Percentiles rank a stretch among this genome's conserved stretches.
These are phyloP conservation scores for Cordia subcordata DNA, from an alignment of 257 asterid genomes.

Conservation along the genomic window DNA sequence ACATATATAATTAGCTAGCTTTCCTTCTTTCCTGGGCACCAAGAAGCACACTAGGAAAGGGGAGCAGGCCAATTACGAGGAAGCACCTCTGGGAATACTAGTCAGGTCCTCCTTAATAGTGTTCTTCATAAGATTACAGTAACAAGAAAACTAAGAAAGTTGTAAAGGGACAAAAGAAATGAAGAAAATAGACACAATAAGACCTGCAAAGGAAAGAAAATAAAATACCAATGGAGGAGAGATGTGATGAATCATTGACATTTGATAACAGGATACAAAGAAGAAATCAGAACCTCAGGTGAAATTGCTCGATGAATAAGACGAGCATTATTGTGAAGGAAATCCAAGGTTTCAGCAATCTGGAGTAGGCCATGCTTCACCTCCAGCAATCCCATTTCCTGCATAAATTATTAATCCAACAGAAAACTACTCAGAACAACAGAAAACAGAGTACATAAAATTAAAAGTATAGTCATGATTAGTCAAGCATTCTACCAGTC, in stretches of 20 bases:
- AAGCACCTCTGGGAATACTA: too few relatives aligned
- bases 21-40: too few relatives aligned
- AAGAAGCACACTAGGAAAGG: too few relatives aligned
- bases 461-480: too few relatives aligned
- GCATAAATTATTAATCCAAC: slow-evolving; percentile 18
- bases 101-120: too few relatives aligned
- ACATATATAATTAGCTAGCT: too few relatives aligned
- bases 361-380: slow-evolving; percentile 97
- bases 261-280: not conserved
- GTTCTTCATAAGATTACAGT: too few relatives aligned
- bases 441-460: slow-evolving; percentile 1
- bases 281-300: slow-evolving; percentile 65
- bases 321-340: slow-evolving; percentile 91
- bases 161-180: too few relatives aligned
- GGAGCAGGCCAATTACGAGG: too few relatives aligned
- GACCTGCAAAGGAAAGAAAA: not conserved
- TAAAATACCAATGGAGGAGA: not conserved
- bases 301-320: slow-evolving; percentile 86
- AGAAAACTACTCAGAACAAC: not conserved
- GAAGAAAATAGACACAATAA: too few relatives aligned
- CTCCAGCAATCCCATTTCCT: slow-evolving; percentile 98
- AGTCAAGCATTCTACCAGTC: too few relatives aligned
- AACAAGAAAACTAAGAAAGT: too few relatives aligned
- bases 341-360: slow-evolving; percentile 94
- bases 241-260: not conserved